phyloP scores from a whole-genome alignment of 305 asterid genomes.

The Lippia alba region DNA sequence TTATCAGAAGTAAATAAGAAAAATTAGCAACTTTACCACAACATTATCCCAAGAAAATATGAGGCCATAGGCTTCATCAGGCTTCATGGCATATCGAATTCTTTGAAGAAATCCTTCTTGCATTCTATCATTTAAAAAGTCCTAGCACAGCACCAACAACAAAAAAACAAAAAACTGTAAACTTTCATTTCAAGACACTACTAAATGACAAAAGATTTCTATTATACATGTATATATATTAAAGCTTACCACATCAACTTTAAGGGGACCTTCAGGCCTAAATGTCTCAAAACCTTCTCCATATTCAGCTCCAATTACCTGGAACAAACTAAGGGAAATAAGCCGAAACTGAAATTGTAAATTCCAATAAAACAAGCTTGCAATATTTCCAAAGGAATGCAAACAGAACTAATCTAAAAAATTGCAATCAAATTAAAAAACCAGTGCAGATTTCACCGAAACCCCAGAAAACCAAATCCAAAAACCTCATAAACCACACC shows the following conservation, averaged over 20 bases:
- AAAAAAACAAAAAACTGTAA: conserved; percentile 28
- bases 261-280: conserved; percentile 87
- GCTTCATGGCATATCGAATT: conserved; percentile 97
- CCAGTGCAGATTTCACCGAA: background rate
- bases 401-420: background rate
- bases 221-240: background rate
- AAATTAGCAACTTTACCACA: conserved; percentile 64
- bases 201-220: background rate
- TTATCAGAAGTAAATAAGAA: background rate
- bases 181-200: conserved; percentile 15
- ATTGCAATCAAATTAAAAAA: background rate
- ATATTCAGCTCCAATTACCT: conserved; percentile 99
- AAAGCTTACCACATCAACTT: conserved; percentile 88
- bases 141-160: conserved; percentile 52
- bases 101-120: conserved; percentile 93
- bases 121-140: conserved; percentile 84
- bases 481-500: conserved; percentile 2
- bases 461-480: conserved; percentile 22
- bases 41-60: conserved; percentile 98
- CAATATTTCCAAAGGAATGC: background rate
- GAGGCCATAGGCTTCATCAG: conserved; percentile 97
- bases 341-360: background rate
- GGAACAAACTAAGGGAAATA: conserved; percentile 15
- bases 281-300: conserved; percentile 99
- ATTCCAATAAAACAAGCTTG: background rate